Base-by-base conservation (phyloP, 176 grass and related monocot species). In the Secale cereale region DNA sequence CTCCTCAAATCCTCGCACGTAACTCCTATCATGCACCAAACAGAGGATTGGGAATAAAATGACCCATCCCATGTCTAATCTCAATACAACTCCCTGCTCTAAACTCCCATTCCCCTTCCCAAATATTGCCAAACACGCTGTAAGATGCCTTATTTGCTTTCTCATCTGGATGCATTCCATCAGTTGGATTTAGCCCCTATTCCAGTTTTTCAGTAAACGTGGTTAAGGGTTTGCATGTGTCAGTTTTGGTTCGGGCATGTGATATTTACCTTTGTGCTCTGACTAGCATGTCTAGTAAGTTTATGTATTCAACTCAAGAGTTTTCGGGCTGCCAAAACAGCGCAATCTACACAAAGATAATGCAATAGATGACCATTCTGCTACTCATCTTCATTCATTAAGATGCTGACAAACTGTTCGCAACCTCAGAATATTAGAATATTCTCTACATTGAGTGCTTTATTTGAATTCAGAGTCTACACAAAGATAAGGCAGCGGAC, bases 171-270 rank as follows among this genome's bases (percentile, higher is more conserved):
- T 14, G 37, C 28, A 59, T 80, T 67, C 43, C 60, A 17, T 70
- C 31, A 82, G 79, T 59, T 13, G 32, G 28, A 80, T 59, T 81
- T 81, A 63, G 36, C 56, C 31, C 61, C 6, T 82, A 32, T 78
- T 82, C 36, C 26, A 73, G 65, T 43, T 82, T 71, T 45, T 73
- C 33, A 57, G 41, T 63, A 30, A 82, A 41, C 3, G 59, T 61
- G 59, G 37, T 27, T 66, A 43, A 52, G 37, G 39, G 19, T 63
- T 76, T 4, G 3, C 23, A 41, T 64, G 15, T 71, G 32, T 73
- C 46, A 59, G 69, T 72, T 39, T 82, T 59, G n/a, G 31, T 15
- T 83, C 30, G 57, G 43, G 37, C 54, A 46, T 61, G 73, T 83
- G 70, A 45, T 22, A 23, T 83, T 27, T 10, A 48, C 12, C 19